Evolutionary conservation across 305 asterid genomes (phyloP).

Genomic region (Ajuga reptans): DNA sequence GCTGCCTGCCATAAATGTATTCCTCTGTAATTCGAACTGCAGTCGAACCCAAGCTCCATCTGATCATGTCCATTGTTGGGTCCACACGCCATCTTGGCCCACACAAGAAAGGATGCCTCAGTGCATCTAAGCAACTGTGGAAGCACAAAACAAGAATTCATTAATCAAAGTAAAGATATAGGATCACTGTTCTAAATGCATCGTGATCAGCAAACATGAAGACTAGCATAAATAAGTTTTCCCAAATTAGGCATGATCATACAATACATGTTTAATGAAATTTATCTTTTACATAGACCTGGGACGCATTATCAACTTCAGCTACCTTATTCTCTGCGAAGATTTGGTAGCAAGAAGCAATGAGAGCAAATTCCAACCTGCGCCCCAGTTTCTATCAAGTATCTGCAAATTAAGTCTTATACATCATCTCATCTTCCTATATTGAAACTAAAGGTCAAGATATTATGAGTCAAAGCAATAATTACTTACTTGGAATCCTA

Average conservation of each 20-base stretch:
- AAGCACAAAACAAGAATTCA: conserved; percentile 11
- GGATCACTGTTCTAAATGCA: conserved; percentile 1
- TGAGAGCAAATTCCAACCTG: conserved; percentile 90
- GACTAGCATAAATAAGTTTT: conserved; percentile 3
- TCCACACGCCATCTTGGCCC: conserved; percentile 95
- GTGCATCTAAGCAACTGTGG: conserved; percentile 76
- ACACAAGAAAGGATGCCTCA: conserved; percentile 95
- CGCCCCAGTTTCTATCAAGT: conserved; percentile 93
- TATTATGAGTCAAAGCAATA: conserved; percentile 6
- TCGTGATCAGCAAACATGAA: conserved; percentile 1
- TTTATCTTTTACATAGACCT: background rate
- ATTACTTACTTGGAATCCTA: conserved; percentile 69
- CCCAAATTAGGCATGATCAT: background rate
- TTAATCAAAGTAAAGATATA: background rate
- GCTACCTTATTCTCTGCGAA: conserved; percentile 66
- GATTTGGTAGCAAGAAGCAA: conserved; percentile 79
- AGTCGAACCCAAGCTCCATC: conserved; percentile 95
- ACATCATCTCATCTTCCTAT: conserved; percentile 16
- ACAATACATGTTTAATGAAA: background rate
- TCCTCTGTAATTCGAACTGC: conserved; percentile 89
- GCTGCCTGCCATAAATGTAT: conserved; percentile 80
- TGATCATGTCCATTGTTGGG: conserved; percentile 75
- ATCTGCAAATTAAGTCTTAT: conserved; percentile 47
- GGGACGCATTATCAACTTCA: conserved; percentile 12
- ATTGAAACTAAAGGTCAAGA: conserved; percentile 12